Base-by-base conservation (phyloP, 1,284 basidiomycete genomes). In the Moniliophthora roreri region DNA sequence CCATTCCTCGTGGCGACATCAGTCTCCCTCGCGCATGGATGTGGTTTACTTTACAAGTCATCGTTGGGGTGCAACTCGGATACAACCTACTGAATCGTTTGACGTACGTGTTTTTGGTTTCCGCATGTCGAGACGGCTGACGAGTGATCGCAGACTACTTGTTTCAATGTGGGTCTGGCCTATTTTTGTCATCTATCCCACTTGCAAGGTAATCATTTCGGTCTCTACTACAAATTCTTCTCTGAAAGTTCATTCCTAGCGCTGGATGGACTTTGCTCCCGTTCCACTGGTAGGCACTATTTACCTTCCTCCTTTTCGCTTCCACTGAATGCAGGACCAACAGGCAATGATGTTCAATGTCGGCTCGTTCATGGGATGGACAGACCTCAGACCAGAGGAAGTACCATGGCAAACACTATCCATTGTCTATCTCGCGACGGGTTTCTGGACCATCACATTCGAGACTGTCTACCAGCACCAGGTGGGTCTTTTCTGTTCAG, bases 331-430 rank as follows among this genome's bases (percentile, higher is more conserved):
- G n/a, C n/a, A n/a, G n/a, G n/a, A n/a, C 15, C 6, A 32, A 6
- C 50, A 69, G 68, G 68, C 67, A 8, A 34, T 70, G 20, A 68
- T 70, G 65, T 69, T 70, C 54, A 62, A 62, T n/a, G 56, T 68
- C 28, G 68, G 68, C 10, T 54, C 65, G 15, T 67, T 67, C 55
- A 70, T 69, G 68, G 67, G 67, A 18, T 70, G 66, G 67, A 55
- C 54, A 47, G 62, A 67, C 49, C 39, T 68, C 37, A 65, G 52
- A 39, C 32, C 51, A 15, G 59, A 63, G 26, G 37, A 49, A 6
- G 42, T 68, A 11, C 59, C 63, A 7, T 70, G 65, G 63, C 40
- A 56, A 1, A 57, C 61, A 13, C 62, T 69, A 6, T 32, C 49
- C 32, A 60, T 63, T 0, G 37, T 67, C 5, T 69, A 66, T 53